Evolutionary conservation across 2,329 filamentous ascomycete genomes (phyloP).

Genomic region (Lasiodiplodia gonubiensis): DNA sequence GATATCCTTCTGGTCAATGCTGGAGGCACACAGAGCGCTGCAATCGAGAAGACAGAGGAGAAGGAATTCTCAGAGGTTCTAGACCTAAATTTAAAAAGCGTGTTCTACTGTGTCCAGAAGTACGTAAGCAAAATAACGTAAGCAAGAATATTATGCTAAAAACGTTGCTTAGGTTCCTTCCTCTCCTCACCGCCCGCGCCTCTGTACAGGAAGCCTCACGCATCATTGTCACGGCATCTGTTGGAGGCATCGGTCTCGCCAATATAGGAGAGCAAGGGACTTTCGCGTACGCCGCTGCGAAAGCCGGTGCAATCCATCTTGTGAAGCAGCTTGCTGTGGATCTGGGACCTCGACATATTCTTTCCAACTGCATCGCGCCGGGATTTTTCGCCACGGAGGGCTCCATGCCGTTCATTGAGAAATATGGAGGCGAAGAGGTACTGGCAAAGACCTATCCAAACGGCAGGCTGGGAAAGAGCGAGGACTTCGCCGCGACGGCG

Average conservation of each 20-base stretch:
- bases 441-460: constrained; percentile 41
- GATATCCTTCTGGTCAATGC: constrained; percentile 50
- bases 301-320: constrained; percentile 48
- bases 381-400: constrained; percentile 49
- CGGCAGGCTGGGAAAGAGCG: constrained; percentile 41
- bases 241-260: constrained; percentile 44
- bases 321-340: constrained; percentile 47
- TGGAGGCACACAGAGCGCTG: constrained; percentile 48
- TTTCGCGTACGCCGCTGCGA: constrained; percentile 49
- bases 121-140: constrained; percentile 31
- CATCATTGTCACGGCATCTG: constrained; percentile 46
- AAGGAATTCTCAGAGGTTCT: constrained; percentile 45
- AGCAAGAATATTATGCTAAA: background rate
- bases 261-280: constrained; percentile 47
- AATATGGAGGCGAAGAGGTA: constrained; percentile 50
- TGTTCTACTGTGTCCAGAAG: constrained; percentile 47
- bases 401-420: constrained; percentile 46
- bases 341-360: constrained; percentile 47
- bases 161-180: constrained; percentile 38
- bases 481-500: constrained; percentile 47
- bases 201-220: constrained; percentile 44
- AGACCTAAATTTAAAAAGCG: constrained; percentile 47
- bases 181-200: constrained; percentile 42
- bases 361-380: constrained; percentile 47
- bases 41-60: constrained; percentile 47